Conservation (phyloP, 73 alveolate genomes). For the Tetrahymena elliotti region DNA sequence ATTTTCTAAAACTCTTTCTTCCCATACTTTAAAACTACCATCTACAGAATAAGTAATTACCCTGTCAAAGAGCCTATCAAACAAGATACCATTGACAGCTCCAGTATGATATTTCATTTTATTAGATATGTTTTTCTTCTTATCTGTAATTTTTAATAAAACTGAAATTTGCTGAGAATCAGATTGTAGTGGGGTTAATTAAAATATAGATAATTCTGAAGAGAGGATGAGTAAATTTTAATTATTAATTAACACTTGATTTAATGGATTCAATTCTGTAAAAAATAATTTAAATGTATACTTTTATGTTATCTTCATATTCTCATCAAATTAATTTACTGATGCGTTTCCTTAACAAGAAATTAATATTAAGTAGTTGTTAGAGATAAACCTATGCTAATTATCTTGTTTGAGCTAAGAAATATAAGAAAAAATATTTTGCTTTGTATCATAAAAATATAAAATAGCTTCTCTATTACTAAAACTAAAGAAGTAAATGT, state of each 20-base stretch:
- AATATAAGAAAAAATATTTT: neutral
- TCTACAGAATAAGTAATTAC: neutral
- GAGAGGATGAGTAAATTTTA: neutral
- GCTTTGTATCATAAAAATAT: neutral
- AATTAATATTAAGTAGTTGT: neutral
- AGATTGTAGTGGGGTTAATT: neutral
- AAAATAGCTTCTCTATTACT: neutral
- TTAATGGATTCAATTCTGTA: neutral
- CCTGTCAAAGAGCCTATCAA: neutral
- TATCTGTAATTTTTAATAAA: neutral
- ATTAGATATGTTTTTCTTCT: neutral
- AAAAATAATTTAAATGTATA: neutral
- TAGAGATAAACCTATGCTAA: neutral
- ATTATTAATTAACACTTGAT: neutral
- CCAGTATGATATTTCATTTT: neutral
- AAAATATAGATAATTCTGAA: neutral
- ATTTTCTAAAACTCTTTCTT: neutral
- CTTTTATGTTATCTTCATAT: neutral
- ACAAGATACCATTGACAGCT: neutral
- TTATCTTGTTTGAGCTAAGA: neutral
- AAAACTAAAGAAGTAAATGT: neutral
- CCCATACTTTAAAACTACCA: neutral
- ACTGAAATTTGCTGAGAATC: neutral
- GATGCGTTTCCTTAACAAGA: neutral
- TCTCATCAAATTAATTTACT: neutral